Base-by-base conservation (phyloP, 1,284 basidiomycete genomes). In the Meripilus lineatus region DNA sequence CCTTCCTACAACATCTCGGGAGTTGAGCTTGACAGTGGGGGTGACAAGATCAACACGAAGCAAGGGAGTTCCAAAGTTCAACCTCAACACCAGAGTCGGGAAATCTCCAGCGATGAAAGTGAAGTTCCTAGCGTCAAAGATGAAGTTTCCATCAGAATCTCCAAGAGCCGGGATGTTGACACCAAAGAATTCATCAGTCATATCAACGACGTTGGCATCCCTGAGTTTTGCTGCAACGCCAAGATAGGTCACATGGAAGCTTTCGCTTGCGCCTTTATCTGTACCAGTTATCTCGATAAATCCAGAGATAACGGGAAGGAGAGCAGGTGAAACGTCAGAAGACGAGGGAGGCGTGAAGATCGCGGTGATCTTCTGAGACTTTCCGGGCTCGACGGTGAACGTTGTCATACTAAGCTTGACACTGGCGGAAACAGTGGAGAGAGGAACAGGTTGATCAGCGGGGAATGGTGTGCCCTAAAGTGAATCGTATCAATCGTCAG, bases 271-370 rank as follows among this genome's bases (percentile, higher is more conserved):
- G 46, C 65, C 71, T 11, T 62, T 57, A 43, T 65, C 38, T 5
- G 38, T 21, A 30, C 25, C 69, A 11, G 64, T 58, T 41, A 78
- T 64, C 47, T 77, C 59, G 50, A 82, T 74, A 65, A 74, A 79
- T 3, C 79, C 80, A 33, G 76, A 77, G 64, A 71, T 83, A 38
- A 82, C 68, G 5, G 81, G 80, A 57, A 75, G 72, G 3, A 69
- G 67, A 10, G 66, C 58, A 0, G 68, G 52, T 48, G 79, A 70
- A 24, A 74, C 54, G 3, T 66, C 68, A 8, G 28, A 10, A n/a
- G n/a, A n/a, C 1, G 54, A 52, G 1, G 80, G 81, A 0, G 73
- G 59, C 0, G 58, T 61, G 55, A 73, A 62, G 32, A 48, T 54
- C 14, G 61, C 63, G 6, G 50, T 57, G 42, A 71, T 53, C 21